These are phyloP conservation scores for Hansenula sp. DNA, from an alignment of 1,139 yeast species.

Conservation along the genomic window DNA sequence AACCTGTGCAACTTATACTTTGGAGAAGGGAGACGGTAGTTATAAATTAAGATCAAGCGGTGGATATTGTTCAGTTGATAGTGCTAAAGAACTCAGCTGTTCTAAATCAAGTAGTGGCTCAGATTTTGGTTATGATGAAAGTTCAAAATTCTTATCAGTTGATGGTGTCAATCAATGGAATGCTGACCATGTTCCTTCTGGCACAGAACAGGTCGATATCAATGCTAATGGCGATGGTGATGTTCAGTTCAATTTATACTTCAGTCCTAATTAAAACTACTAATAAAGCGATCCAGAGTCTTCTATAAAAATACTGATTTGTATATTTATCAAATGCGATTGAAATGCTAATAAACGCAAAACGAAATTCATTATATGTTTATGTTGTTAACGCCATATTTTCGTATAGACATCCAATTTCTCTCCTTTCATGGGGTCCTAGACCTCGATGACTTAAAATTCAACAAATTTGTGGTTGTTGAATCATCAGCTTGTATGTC, in stretches of 20 bases:
- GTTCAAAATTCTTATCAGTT: slow-evolving; percentile 46
- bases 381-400: too few species aligned
- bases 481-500: not conserved
- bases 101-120: slow-evolving; percentile 36
- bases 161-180: slow-evolving; percentile 70
- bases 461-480: slow-evolving; percentile 3
- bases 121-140: slow-evolving; percentile 51
- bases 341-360: too few species aligned
- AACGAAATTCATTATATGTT: too few species aligned
- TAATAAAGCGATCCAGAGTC: too few species aligned
- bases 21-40: slow-evolving; percentile 58
- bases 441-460: not conserved
- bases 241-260: slow-evolving; percentile 39
- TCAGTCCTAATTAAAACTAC: slow-evolving; percentile 11
- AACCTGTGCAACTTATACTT: slow-evolving; percentile 75
- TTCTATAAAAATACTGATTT: not conserved
- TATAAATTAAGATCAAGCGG: slow-evolving; percentile 24
- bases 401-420: too few species aligned
- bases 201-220: slow-evolving; percentile 51
- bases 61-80: slow-evolving; percentile 50
- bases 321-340: not conserved
- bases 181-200: slow-evolving; percentile 46
- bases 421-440: not conserved
- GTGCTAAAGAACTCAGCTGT: slow-evolving; percentile 32
- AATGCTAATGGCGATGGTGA: slow-evolving; percentile 48